Conservation (phyloP, 352 stramenopile species). For the Phytophthora constricta region DNA sequence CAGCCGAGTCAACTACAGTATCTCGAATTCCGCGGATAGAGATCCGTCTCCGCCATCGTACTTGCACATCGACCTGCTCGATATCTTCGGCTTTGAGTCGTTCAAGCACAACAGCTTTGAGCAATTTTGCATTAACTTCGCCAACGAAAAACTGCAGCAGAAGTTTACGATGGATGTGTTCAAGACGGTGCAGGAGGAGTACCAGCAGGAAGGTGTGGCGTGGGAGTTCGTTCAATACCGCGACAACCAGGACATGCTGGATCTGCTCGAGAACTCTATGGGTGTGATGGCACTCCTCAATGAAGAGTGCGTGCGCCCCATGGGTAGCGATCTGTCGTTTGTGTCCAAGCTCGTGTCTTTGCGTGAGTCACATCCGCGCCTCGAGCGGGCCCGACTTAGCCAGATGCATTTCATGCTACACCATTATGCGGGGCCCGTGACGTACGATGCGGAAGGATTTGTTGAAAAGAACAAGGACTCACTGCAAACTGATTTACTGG, state of each 20-base stretch:
- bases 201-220: constrained; percentile 68
- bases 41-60: constrained; percentile 43
- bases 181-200: constrained; percentile 89
- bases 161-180: constrained; percentile 91
- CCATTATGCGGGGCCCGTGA: constrained; percentile 85
- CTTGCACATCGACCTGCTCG: constrained; percentile 94
- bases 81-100: constrained; percentile 98
- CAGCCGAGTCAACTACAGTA: constrained; percentile 82
- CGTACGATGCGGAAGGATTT: constrained; percentile 83
- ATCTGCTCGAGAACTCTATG: constrained; percentile 90
- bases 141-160: constrained; percentile 95
- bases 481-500: constrained; percentile 77
- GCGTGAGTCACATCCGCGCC: constrained; percentile 78
- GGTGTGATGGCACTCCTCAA: constrained; percentile 91
- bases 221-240: constrained; percentile 88
- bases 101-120: constrained; percentile 95
- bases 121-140: constrained; percentile 97
- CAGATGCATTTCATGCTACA: constrained; percentile 83
- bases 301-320: constrained; percentile 90
- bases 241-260: constrained; percentile 92
- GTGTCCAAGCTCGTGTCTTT: constrained; percentile 88
- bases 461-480: constrained; percentile 92
- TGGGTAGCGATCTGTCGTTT: constrained; percentile 88
- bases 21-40: constrained; percentile 55
- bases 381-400: constrained; percentile 79